Evolutionary conservation across 257 asterid genomes (phyloP).

Genomic region (Scutellaria barbata): DNA sequence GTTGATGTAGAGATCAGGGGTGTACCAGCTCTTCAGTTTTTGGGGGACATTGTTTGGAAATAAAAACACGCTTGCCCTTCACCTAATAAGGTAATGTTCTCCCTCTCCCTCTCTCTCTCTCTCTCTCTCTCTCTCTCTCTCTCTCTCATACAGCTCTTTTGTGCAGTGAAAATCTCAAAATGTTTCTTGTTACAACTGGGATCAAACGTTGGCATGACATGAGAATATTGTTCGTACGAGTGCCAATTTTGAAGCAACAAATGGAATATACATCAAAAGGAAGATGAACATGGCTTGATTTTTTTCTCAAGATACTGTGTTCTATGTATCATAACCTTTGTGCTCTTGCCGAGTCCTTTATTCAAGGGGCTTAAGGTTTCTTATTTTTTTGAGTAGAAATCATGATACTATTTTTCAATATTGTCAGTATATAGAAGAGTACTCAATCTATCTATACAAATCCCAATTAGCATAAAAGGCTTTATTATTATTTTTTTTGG

Average conservation of each 20-base stretch:
- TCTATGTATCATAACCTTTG: not conserved
- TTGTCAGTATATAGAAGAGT: too few relatives aligned
- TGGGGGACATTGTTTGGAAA: slow-evolving; percentile 95
- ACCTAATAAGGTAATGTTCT: slow-evolving; percentile 30
- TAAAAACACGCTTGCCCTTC: slow-evolving; percentile 38
- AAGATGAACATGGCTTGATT: slow-evolving; percentile 17
- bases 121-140: slow-evolving; percentile 4
- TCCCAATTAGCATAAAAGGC: too few relatives aligned
- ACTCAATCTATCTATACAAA: too few relatives aligned
- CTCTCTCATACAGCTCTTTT: slow-evolving; percentile 5
- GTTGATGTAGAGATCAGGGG: slow-evolving; percentile 99
- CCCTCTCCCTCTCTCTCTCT: not conserved
- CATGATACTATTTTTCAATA: not conserved
- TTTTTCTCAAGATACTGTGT: too few relatives aligned
- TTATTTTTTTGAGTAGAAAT: not conserved
- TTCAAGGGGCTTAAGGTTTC: not conserved
- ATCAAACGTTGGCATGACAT: not conserved
- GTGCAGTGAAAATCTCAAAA: not conserved
- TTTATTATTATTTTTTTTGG: too few relatives aligned
- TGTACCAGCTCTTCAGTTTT: slow-evolving; percentile 96
- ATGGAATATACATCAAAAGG: not conserved
- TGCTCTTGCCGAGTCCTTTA: not conserved
- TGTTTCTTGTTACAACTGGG: not conserved
- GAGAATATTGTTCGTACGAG: not conserved
- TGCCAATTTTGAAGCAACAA: slow-evolving; percentile 14